A percentile compares a stretch with the other conserved stretches of the same genome.
phyloP scores from a whole-genome alignment of 257 asterid genomes.

The Catharanthus roseus region DNA sequence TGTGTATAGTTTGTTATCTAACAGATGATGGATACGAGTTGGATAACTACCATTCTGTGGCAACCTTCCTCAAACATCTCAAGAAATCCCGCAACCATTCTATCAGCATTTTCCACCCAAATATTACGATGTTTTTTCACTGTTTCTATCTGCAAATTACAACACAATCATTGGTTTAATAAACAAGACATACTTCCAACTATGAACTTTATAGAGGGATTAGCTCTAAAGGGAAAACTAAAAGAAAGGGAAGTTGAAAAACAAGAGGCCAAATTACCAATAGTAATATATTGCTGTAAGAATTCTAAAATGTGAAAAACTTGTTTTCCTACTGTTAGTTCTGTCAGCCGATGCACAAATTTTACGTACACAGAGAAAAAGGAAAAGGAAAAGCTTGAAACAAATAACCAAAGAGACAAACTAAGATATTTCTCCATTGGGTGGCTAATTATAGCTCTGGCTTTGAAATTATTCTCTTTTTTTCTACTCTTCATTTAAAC shows the following conservation, averaged over 20 bases:
- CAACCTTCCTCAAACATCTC: slow-evolving; percentile 61
- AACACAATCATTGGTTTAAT: slow-evolving; percentile 1
- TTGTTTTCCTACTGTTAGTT: not conserved
- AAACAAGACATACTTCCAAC: not conserved
- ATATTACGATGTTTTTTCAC: slow-evolving; percentile 45
- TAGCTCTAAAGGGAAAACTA: not conserved
- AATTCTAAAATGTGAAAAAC: not conserved
- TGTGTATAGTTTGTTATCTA: not conserved
- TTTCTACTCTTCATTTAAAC: not conserved
- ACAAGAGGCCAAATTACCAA: not conserved
- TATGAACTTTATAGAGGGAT: not conserved
- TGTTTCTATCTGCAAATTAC: slow-evolving; percentile 40
- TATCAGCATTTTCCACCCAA: slow-evolving; percentile 62
- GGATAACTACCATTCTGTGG: slow-evolving; percentile 35
- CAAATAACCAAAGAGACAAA: not conserved
- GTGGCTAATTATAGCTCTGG: no score
- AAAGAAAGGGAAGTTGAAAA: not conserved
- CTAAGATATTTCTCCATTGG: not conserved
- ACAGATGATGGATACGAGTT: not conserved
- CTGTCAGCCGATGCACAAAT: not conserved
- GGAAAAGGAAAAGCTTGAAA: not conserved
- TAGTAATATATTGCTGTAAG: not conserved
- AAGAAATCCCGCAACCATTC: slow-evolving; percentile 58
- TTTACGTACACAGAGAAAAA: not conserved
- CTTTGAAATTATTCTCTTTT: no score